Evolutionary conservation across 1,139 yeast genomes (phyloP).

Genomic region (Sugiyamaella novakii): DNA sequence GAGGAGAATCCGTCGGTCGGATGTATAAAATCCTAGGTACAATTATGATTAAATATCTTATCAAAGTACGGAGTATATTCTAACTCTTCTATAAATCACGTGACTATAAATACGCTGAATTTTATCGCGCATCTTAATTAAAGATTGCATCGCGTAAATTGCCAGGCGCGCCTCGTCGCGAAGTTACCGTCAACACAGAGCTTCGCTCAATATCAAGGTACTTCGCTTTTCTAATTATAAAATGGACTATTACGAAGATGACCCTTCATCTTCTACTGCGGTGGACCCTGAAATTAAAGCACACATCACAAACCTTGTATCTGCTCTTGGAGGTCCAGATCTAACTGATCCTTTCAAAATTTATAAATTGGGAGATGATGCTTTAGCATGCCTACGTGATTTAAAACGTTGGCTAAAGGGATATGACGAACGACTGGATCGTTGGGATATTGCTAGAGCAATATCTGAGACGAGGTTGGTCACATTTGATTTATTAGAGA

Average conservation of each 20-base stretch:
- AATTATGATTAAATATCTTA: too few species aligned
- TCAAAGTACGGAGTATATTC: too few species aligned
- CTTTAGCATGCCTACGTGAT: slow-evolving; percentile 85
- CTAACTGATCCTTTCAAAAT: slow-evolving; percentile 55
- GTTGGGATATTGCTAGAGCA: slow-evolving; percentile 84
- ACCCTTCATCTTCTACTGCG: neutral
- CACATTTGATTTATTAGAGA: slow-evolving; percentile 69
- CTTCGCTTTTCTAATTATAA: too few species aligned
- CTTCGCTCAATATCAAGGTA: too few species aligned
- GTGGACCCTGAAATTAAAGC: slow-evolving; percentile 45
- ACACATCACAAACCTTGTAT: slow-evolving; percentile 68
- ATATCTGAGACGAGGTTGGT: slow-evolving; percentile 81
- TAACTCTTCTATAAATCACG: too few species aligned
- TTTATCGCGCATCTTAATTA: neutral
- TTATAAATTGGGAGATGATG: slow-evolving; percentile 87
- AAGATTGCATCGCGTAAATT: slow-evolving; percentile 4
- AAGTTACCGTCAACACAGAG: neutral
- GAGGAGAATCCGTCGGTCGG: too few species aligned
- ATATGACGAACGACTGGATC: slow-evolving; percentile 71
- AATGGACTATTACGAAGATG: slow-evolving; percentile 10
- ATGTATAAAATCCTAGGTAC: too few species aligned
- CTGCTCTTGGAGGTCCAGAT: slow-evolving; percentile 84
- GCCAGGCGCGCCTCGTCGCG: neutral
- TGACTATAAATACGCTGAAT: too few species aligned
- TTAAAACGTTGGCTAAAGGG: slow-evolving; percentile 82